Evolutionary conservation across 768 basidiomycete species (phyloP).

Genomic region (Mycena latifolia): DNA sequence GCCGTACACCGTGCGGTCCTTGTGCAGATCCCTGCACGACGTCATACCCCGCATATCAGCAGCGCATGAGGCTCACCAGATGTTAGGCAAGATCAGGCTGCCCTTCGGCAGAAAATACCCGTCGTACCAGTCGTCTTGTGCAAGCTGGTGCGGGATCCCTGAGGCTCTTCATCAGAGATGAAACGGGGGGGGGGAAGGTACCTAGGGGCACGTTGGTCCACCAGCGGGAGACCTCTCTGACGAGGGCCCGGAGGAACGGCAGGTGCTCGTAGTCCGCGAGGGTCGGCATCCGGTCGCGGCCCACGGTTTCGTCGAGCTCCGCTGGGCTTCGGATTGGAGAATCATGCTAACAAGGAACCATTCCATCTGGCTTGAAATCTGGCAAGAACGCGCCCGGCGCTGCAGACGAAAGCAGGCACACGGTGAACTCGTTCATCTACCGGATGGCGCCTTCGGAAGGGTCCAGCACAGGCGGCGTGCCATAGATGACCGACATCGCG

Average conservation of each 20-base stretch:
- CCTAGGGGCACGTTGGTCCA: not conserved
- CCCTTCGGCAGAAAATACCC: not conserved
- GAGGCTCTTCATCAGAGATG: not conserved
- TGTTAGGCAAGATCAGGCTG: not conserved
- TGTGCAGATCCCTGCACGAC: not conserved
- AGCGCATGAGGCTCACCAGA: not conserved
- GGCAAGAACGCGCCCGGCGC: not conserved
- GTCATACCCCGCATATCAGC: too few relatives aligned
- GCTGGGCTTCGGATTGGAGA: not conserved
- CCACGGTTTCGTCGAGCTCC: constrained; percentile 4
- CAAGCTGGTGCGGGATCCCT: not conserved
- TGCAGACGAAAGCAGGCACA: not conserved
- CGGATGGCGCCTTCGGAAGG: not conserved
- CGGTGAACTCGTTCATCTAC: not conserved
- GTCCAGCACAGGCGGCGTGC: not conserved
- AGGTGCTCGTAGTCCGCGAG: not conserved
- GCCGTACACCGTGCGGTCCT: not conserved
- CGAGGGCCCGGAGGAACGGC: constrained; percentile 4
- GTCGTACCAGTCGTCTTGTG: constrained; percentile 8
- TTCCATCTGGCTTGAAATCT: constrained; percentile 8
- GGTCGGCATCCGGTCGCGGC: not conserved
- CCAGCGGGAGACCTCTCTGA: constrained; percentile 6
- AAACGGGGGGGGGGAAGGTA: not conserved
- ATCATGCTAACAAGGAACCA: constrained; percentile 9
- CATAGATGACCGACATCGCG: constrained; percentile 5